These are phyloP conservation scores for Morella rubra DNA, from an alignment of 306 rosid genomes.

Conservation along the genomic window DNA sequence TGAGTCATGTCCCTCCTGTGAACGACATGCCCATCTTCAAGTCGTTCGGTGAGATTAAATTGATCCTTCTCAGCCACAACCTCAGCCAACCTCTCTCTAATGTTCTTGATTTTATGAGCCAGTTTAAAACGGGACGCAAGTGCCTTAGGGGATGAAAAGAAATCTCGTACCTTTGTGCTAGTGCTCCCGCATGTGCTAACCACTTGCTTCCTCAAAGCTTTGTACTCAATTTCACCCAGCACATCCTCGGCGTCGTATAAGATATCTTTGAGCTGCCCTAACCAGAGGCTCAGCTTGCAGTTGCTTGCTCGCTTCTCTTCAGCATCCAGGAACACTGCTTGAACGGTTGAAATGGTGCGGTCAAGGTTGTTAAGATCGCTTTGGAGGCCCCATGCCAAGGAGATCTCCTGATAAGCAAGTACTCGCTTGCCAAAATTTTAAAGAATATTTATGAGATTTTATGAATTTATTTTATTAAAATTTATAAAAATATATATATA, in stretches of 20 bases:
- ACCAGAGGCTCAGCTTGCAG: constrained; percentile 1
- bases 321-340: constrained; percentile 29
- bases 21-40: constrained; percentile 7
- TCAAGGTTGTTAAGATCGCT: constrained; percentile 14
- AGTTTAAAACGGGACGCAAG: constrained; percentile 3
- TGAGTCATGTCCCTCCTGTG: constrained; percentile 11
- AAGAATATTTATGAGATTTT: too few species aligned
- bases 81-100: constrained; percentile 12
- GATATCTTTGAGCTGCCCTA: constrained; percentile 9
- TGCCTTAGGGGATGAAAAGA: constrained; percentile 27
- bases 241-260: constrained; percentile 23
- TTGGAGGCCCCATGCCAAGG: constrained; percentile 7
- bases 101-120: constrained; percentile 15
- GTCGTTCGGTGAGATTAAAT: constrained; percentile 15
- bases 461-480: too few species aligned
- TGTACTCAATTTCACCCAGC: constrained; percentile 31
- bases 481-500: too few species aligned
- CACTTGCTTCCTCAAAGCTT: constrained; percentile 19
- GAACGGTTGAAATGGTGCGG: constrained; percentile 18
- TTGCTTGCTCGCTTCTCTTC: constrained; percentile 22
- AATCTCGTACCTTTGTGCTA: constrained; percentile 12
- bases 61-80: constrained; percentile 12
- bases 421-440: too few species aligned
- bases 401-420: constrained; percentile 20
- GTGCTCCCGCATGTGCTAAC: not conserved